Conservation (phyloP, 805 yeast species). For the Grigorovia humatica region DNA sequence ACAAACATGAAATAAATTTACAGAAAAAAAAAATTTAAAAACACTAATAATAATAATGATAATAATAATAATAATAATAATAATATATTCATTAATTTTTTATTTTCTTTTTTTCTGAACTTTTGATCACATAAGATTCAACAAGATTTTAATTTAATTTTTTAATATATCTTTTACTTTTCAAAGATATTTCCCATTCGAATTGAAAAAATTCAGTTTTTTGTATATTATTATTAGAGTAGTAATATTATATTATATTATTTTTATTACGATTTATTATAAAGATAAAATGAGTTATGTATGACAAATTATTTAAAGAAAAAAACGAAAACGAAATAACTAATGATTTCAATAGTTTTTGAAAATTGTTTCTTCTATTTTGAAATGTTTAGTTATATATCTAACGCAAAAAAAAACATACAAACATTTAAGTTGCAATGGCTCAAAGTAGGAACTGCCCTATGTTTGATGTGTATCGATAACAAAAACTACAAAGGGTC, state of each 20-base stretch:
- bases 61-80: no score
- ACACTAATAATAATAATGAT: no score
- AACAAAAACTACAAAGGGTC: no score
- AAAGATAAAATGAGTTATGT: background rate
- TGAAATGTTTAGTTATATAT: no score
- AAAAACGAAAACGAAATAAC: background rate
- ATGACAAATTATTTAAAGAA: background rate
- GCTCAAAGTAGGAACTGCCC: no score
- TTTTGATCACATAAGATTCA: background rate
- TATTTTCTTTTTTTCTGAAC: background rate
- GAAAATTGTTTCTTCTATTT: background rate
- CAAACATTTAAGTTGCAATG: no score
- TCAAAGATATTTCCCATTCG: no score
- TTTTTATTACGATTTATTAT: background rate
- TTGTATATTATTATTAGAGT: background rate
- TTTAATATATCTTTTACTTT: no score
- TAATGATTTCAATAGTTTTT: background rate
- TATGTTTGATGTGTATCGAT: no score
- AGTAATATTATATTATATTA: background rate
- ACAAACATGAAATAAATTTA: background rate
- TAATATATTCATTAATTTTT: background rate
- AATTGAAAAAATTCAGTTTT: background rate
- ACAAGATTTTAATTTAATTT: background rate
- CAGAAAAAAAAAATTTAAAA: background rate
- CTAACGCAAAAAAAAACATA: no score